Evolutionary conservation across 192 early-diverging fungal genomes (phyloP).

Genomic region (Nowakowskiella sp.): DNA sequence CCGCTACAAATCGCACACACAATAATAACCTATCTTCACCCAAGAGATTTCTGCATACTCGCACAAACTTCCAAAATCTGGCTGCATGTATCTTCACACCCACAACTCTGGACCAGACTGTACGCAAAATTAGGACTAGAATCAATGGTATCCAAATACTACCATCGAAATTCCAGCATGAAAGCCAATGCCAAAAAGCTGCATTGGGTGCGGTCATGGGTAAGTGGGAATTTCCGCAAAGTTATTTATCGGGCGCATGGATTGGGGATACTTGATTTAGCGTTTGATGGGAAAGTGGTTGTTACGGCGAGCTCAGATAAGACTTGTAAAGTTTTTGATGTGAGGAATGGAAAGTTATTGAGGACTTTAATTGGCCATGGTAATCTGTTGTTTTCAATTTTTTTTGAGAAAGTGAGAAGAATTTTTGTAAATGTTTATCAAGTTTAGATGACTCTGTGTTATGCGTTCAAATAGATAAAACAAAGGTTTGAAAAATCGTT

Average conservation of each 20-base stretch:
- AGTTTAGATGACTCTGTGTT: too few species aligned
- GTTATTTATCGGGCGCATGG: slow-evolving; percentile 17
- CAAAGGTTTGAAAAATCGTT: too few species aligned
- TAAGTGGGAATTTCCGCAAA: slow-evolving; percentile 14
- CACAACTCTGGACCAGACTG: slow-evolving; percentile 18
- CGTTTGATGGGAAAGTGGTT: slow-evolving; percentile 18
- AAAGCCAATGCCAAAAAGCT: slow-evolving; percentile 19
- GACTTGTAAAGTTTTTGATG: slow-evolving; percentile 8
- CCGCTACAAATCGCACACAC: slow-evolving; percentile 9
- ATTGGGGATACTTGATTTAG: slow-evolving; percentile 12
- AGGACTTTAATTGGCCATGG: slow-evolving; percentile 20
- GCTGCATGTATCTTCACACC: slow-evolving; percentile 3
- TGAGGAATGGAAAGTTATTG: slow-evolving; percentile 6
- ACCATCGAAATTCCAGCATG: slow-evolving; percentile 2
- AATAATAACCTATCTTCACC: slow-evolving; percentile 20
- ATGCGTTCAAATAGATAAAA: too few species aligned
- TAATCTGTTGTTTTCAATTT: too few species aligned
- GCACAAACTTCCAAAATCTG: slow-evolving; percentile 13
- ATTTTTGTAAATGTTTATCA: too few species aligned
- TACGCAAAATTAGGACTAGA: slow-evolving; percentile 23
- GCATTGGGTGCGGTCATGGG: slow-evolving; percentile 16
- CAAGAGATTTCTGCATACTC: slow-evolving; percentile 23
- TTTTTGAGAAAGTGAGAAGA: too few species aligned
- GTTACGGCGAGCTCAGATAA: slow-evolving; percentile 21
- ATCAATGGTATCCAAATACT: slow-evolving; percentile 15